Conservation (phyloP, 306 rosid genomes). For the Cucumis sativus region Cucumber_9930_V3 NC_026658.2:26278001-26278500, state of each 20-base stretch:
- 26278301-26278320: slow-evolving; percentile 92
- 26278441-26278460: not conserved
- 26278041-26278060: slow-evolving; percentile 11
- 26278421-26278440: not conserved
- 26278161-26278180: not conserved
- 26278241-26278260: slow-evolving; percentile 9
- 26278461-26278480: not conserved
- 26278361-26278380: too few relatives aligned
- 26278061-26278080: slow-evolving; percentile 1
- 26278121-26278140: slow-evolving; percentile 3
- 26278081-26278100: slow-evolving; percentile 3
- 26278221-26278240: slow-evolving; percentile 7
- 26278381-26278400: too few relatives aligned
- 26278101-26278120: slow-evolving; percentile 11
- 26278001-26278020: not conserved
- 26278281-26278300: slow-evolving; percentile 52
- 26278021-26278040: not conserved
- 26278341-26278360: too few relatives aligned
- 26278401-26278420: too few relatives aligned
- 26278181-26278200: slow-evolving; percentile 24
- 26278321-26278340: slow-evolving; percentile 1
- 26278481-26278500: too few relatives aligned
- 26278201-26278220: slow-evolving; percentile 7
- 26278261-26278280: slow-evolving; percentile 30
- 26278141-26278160: slow-evolving; percentile 14